phyloP scores from a whole-genome alignment of 2,329 filamentous ascomycete genomes.

The Ramularia collo-cygni region DNA sequence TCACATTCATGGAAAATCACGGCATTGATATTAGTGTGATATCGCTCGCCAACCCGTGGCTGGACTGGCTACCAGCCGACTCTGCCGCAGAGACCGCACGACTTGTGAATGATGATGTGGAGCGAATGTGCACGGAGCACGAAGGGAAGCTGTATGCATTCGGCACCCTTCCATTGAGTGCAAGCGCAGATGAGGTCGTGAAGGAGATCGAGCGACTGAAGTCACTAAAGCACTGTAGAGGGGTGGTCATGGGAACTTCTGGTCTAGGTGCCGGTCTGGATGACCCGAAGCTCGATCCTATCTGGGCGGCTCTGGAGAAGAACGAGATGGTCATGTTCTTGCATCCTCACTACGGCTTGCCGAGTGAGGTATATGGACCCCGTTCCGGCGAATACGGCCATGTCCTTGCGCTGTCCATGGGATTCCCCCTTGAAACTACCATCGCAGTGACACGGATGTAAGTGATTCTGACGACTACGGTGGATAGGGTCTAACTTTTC shows the following conservation, averaged over 20 bases:
- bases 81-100: slow-evolving; percentile 58
- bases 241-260: slow-evolving; percentile 82
- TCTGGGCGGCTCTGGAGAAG: slow-evolving; percentile 64
- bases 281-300: slow-evolving; percentile 63
- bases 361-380: slow-evolving; percentile 70
- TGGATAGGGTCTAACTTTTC: not conserved
- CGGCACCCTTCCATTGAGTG: slow-evolving; percentile 71
- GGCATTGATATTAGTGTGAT: slow-evolving; percentile 76
- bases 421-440: slow-evolving; percentile 88
- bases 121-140: slow-evolving; percentile 59
- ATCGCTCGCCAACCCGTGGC: slow-evolving; percentile 87
- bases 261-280: slow-evolving; percentile 76
- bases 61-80: slow-evolving; percentile 66
- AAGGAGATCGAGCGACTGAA: slow-evolving; percentile 58
- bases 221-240: slow-evolving; percentile 61
- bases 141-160: slow-evolving; percentile 73
- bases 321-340: slow-evolving; percentile 66
- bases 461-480: not conserved
- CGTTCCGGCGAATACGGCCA: slow-evolving; percentile 72
- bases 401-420: slow-evolving; percentile 75
- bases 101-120: slow-evolving; percentile 71
- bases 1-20: slow-evolving; percentile 83
- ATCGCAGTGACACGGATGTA: slow-evolving; percentile 81
- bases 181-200: slow-evolving; percentile 53
- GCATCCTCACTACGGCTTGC: slow-evolving; percentile 88